phyloP scores from a whole-genome alignment of 2,329 filamentous ascomycete species.

The Fusarium abutilonis region DNA sequence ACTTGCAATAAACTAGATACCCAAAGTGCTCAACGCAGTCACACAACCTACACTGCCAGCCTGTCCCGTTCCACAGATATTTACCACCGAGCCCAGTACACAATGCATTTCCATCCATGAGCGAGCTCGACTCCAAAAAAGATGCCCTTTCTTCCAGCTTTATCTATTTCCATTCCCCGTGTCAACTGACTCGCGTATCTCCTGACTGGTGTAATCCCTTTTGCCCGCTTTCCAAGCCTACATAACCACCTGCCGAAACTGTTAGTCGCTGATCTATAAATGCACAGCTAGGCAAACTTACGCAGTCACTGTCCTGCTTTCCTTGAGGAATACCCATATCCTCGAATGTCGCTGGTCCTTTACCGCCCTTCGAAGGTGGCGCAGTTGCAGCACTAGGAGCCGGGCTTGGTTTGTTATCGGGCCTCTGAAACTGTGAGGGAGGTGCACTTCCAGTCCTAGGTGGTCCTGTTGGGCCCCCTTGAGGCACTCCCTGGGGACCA shows the following conservation, averaged over 20 bases:
- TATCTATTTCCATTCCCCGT: constrained; percentile 19
- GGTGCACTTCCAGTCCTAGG: constrained; percentile 53
- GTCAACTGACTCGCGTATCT: constrained; percentile 8
- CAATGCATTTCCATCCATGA: constrained; percentile 32
- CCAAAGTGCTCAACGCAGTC: constrained; percentile 21
- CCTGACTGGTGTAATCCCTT: background rate
- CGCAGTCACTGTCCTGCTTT: constrained; percentile 90
- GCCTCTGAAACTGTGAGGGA: constrained; percentile 46
- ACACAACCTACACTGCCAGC: constrained; percentile 15
- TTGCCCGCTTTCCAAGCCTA: constrained; percentile 18
- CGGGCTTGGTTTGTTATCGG: constrained; percentile 45
- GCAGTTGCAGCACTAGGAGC: constrained; percentile 50
- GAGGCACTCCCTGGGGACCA: constrained; percentile 29
- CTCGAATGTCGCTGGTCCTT: constrained; percentile 95
- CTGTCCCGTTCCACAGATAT: constrained; percentile 17
- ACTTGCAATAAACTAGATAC: constrained; percentile 30
- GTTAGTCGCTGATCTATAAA: constrained; percentile 3
- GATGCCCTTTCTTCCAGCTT: constrained; percentile 25
- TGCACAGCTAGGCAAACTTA: constrained; percentile 60
- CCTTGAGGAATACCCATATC: constrained; percentile 94
- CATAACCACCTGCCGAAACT: constrained; percentile 42
- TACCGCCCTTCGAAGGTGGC: constrained; percentile 57
- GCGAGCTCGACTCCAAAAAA: constrained; percentile 34
- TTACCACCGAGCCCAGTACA: constrained; percentile 24
- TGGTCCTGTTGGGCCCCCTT: constrained; percentile 29